Evolutionary conservation across 495 filamentous ascomycete genomes (phyloP).

Genomic region (Hypoxylon fragiforme): DNA sequence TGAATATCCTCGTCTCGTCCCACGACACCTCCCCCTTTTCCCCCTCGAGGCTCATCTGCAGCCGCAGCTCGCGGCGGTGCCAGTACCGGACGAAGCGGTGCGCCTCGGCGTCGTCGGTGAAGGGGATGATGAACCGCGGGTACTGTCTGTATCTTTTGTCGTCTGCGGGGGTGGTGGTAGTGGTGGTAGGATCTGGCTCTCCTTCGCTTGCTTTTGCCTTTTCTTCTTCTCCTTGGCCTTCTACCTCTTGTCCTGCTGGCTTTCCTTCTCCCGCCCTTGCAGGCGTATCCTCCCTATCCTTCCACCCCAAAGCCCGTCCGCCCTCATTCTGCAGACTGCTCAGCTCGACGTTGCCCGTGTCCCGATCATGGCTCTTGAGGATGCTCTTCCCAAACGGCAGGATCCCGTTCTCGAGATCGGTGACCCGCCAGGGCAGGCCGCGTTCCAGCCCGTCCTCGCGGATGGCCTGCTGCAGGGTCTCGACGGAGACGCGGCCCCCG

Average conservation of each 20-base stretch:
- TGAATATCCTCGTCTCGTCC: conserved; percentile 41
- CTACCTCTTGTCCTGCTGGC: not conserved
- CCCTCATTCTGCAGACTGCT: conserved; percentile 8
- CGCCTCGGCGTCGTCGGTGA: conserved; percentile 52
- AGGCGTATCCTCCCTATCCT: no score
- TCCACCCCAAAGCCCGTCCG: not conserved
- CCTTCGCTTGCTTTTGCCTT: no score
- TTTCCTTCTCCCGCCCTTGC: no score
- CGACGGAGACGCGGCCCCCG: conserved; percentile 36
- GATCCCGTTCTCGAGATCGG: conserved; percentile 22
- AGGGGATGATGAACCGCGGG: conserved; percentile 53
- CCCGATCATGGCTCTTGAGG: conserved; percentile 18
- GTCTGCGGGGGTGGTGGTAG: not conserved
- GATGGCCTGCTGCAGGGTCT: conserved; percentile 42
- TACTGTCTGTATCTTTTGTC: conserved; percentile 20
- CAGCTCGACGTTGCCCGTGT: not conserved
- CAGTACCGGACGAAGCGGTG: conserved; percentile 59
- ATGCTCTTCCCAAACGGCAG: conserved; percentile 35
- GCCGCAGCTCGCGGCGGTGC: conserved; percentile 52
- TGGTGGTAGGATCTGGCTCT: no score
- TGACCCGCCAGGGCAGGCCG: conserved; percentile 49
- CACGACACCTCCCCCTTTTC: conserved; percentile 17
- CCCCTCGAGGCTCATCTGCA: conserved; percentile 21
- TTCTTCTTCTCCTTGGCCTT: not conserved
- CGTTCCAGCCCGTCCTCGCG: conserved; percentile 48